A percentile compares a stretch with the other conserved stretches of the same genome.
phyloP scores from a whole-genome alignment of 305 asterid genomes.

The Fraxinus velutina region DNA sequence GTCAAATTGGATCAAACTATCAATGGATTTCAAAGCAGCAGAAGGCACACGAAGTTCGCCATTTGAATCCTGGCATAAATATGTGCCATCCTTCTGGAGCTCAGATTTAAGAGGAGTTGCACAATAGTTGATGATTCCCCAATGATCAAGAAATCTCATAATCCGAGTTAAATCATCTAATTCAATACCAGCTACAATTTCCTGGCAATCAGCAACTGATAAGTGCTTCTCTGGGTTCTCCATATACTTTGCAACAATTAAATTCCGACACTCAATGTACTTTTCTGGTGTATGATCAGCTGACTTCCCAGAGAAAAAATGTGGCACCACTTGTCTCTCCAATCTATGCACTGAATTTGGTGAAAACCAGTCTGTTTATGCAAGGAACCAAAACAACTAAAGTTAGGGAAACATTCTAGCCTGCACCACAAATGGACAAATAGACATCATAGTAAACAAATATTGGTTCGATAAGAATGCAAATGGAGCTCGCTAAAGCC shows the following conservation, averaged over 20 bases:
- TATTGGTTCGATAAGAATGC: not conserved
- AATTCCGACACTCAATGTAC: constrained; percentile 80
- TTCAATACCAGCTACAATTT: constrained; percentile 55
- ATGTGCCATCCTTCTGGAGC: constrained; percentile 50
- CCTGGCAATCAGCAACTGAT: constrained; percentile 64
- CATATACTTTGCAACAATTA: constrained; percentile 85
- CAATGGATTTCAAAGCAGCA: constrained; percentile 73
- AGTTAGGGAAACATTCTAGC: constrained; percentile 6
- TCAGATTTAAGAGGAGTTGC: constrained; percentile 56
- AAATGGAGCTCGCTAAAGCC: not conserved
- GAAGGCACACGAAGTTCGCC: constrained; percentile 74
- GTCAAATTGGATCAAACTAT: constrained; percentile 83
- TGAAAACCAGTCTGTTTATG: constrained; percentile 87
- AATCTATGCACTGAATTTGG: constrained; percentile 87
- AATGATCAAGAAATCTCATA: constrained; percentile 87
- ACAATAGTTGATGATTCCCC: constrained; percentile 94
- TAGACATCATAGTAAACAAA: constrained; percentile 29
- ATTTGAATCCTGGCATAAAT: constrained; percentile 64
- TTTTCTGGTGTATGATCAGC: constrained; percentile 73
- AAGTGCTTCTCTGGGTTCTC: constrained; percentile 75
- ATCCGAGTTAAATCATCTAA: constrained; percentile 69
- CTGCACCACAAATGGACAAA: not conserved
- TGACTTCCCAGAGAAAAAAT: constrained; percentile 80
- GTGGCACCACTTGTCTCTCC: constrained; percentile 93
- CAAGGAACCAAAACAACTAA: constrained; percentile 17